Percentiles rank a stretch among this genome's conserved stretches.
Evolutionary conservation across 2,329 filamentous ascomycete species (phyloP).

Genomic region (Epichloe baconii): DNA sequence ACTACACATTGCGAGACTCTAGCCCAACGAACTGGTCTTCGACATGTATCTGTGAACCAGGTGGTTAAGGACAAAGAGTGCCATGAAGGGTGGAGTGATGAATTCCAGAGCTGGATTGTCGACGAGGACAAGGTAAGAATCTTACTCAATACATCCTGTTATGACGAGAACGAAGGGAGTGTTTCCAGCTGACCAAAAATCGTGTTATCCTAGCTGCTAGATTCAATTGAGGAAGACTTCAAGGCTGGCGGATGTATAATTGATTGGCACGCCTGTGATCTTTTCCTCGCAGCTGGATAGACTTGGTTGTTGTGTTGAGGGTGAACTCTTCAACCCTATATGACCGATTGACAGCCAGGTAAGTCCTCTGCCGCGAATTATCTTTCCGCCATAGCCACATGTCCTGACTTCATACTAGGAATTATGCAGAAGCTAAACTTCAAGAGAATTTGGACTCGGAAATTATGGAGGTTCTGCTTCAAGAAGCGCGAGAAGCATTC

Average conservation of each 20-base stretch:
- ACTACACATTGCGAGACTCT: constrained; percentile 81
- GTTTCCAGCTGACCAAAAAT: constrained; percentile 7
- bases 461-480: constrained; percentile 89
- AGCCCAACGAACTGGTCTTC: constrained; percentile 61
- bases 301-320: constrained; percentile 83
- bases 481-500: constrained; percentile 81
- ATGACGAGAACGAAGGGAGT: neutral
- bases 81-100: constrained; percentile 78
- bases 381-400: neutral
- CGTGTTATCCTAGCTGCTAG: constrained; percentile 48
- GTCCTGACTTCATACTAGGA: constrained; percentile 29
- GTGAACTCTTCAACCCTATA: constrained; percentile 71
- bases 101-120: constrained; percentile 79
- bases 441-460: constrained; percentile 95
- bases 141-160: neutral
- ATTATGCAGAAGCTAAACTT: constrained; percentile 75
- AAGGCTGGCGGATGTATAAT: constrained; percentile 73
- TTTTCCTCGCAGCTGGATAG: constrained; percentile 88
- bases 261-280: constrained; percentile 95
- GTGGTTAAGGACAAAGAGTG: constrained; percentile 81
- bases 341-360: constrained; percentile 68
- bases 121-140: constrained; percentile 79
- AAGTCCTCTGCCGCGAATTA: constrained; percentile 8
- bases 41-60: constrained; percentile 79
- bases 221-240: constrained; percentile 74